Evolutionary conservation across 495 filamentous ascomycete species (phyloP).

Genomic region (Parachaetomium inaequale): DNA sequence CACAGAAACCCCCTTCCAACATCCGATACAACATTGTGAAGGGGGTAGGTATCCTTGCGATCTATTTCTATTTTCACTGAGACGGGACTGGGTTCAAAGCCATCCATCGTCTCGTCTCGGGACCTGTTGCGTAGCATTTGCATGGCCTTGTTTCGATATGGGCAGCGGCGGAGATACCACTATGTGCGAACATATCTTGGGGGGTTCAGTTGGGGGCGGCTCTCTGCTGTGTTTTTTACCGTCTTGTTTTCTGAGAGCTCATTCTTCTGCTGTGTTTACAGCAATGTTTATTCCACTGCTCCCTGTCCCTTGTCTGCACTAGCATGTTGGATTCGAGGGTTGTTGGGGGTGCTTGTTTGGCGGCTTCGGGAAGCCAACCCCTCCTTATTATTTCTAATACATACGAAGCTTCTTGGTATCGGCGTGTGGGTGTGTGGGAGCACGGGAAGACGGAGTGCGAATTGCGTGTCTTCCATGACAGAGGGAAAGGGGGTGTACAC

Average conservation of each 20-base stretch:
- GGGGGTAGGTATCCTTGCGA: not conserved
- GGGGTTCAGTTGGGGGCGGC: not conserved
- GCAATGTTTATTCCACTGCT: not conserved
- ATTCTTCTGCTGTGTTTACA: conserved; percentile 1
- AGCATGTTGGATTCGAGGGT: not conserved
- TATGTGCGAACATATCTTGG: conserved; percentile 24
- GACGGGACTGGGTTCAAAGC: not conserved
- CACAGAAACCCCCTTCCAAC: not conserved
- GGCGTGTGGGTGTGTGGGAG: not conserved
- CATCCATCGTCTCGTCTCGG: not conserved
- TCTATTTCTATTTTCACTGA: not conserved
- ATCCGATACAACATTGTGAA: not conserved
- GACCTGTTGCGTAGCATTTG: conserved; percentile 10
- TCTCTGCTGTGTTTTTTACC: conserved; percentile 4
- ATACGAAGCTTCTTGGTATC: not conserved
- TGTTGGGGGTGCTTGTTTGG: too few species aligned
- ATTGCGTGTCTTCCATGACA: not conserved
- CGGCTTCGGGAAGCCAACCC: not conserved
- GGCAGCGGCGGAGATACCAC: conserved; percentile 40
- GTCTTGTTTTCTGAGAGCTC: not conserved
- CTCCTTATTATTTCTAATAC: conserved; percentile 13
- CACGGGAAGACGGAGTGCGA: not conserved
- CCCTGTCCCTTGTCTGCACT: not conserved
- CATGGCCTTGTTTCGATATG: conserved; percentile 21
- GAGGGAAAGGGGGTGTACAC: not conserved